Percentiles rank a stretch among this genome's conserved stretches.
These are phyloP conservation scores for Paramecium tetraurelia DNA, from an alignment of 73 alveolate genomes.

Conservation along the genomic window DNA sequence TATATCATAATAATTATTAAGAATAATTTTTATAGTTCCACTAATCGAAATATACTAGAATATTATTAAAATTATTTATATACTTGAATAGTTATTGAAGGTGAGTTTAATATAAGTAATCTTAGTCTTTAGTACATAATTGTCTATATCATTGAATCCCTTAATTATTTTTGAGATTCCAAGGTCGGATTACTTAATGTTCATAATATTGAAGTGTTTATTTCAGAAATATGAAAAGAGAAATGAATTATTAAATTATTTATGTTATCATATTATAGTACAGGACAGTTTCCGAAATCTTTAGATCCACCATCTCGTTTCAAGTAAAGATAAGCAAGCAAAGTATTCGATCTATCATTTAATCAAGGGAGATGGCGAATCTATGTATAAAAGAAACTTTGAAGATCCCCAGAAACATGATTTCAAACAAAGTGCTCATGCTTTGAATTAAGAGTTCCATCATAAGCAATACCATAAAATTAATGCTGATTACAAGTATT, in stretches of 20 bases:
- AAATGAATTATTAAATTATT: background rate
- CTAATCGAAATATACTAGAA: background rate
- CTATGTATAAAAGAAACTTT: slow-evolving; percentile 38
- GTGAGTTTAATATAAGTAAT: no score
- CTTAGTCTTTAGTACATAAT: no score
- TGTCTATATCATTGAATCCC: no score
- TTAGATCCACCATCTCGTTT: slow-evolving; percentile 10
- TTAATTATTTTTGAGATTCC: no score
- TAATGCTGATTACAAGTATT: slow-evolving; percentile 29
- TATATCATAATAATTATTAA: background rate
- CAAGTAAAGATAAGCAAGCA: slow-evolving; percentile 17
- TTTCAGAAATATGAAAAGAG: background rate
- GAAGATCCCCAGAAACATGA: slow-evolving; percentile 43
- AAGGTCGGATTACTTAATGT: background rate
- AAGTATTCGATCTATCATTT: background rate
- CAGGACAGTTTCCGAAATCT: slow-evolving; percentile 49
- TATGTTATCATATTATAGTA: slow-evolving; percentile 23
- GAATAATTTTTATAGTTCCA: background rate
- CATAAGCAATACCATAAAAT: slow-evolving; percentile 32
- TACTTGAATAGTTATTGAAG: no score
- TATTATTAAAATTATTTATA: no score
- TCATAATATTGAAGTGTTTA: background rate
- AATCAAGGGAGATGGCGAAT: slow-evolving; percentile 36
- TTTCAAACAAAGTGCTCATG: slow-evolving; percentile 32
- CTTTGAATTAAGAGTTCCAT: background rate